Evolutionary conservation across 805 yeast genomes (phyloP), one percentile per base, ranked within the genome.

Genomic region (Priceomyces haplophilus): DNA sequence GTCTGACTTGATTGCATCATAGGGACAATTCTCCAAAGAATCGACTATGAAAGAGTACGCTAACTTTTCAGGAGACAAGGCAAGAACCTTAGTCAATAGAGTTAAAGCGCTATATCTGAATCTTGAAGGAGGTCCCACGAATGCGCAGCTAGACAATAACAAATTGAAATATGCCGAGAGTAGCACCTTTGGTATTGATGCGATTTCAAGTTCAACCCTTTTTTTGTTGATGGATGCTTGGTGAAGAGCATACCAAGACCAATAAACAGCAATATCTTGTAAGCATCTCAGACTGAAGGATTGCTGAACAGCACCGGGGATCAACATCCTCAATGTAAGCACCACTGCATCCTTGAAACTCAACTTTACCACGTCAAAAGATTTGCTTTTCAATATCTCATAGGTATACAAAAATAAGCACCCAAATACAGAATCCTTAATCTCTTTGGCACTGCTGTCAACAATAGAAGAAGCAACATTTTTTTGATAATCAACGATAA

Each of bases 21-120:
- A 79, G 1, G 93, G 90, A 54, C 91, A 85, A 40, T 76, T 69
- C 21, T 69, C 65, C 39, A 91, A 67, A 0, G 88, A 73, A 54
- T 87, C 88, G 18, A 71, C 55, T 12, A 88, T 65, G 55, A 85
- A 86, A 2, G 67, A 65, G 61, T 79, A 87, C 0, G 85, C 63
- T 10, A 72, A 61, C 1, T 67, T 66, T 45, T 85, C 87, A 0
- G 82, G 77, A 24, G 81, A 61, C 16, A 75, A 56, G 7, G 84
- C 75, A 50, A 91, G 64, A 1, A 87, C 54, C 50, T 81, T 80
- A 1, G 85, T 80, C 27, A 88, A 61, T 34, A 87, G 65, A 0
- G 90, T 82, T 52, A 80, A 77, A 8, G 74, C 67, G 23, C 79
- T 66, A 37, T 59, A 55, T 30, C 69, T 60, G 27, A 73, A 67